Evolutionary conservation across 2,329 filamentous ascomycete genomes (phyloP), one percentile per base, ranked within the genome.

Genomic region (Claviceps sp.): DNA sequence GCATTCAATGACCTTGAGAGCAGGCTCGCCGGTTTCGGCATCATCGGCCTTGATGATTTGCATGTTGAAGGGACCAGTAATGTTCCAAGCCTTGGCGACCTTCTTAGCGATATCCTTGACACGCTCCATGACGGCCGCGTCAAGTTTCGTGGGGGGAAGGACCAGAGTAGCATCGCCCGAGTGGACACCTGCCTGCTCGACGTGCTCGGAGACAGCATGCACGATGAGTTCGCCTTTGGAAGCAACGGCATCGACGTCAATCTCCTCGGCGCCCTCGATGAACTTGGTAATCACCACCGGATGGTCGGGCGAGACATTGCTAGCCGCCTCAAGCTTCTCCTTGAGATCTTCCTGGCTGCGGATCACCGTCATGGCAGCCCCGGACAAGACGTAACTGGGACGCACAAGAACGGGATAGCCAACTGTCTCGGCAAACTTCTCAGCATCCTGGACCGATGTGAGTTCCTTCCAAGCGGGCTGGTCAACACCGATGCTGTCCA

Each of bases 11-110:
- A 97, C 91, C 77, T 96, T 96, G 58, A 97, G 80, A 29, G 79
- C 76, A 37, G 86, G 80, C 63, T 85, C 79, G 52, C 83, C 84
- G 53, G 86, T 86, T 53, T 87, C 82, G 36, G 85, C 80, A 62
- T 85, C 75, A 13, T 87, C 77, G 38, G 86, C 88, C 75, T 95
- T 95, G 79, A 98, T 97, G 71, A 98, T 95, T 67, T 98, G 93
- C 91, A 98, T 97, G 79, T 98, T 98, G 82, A 97, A 98, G 53
- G 93, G 93, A 51, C 93, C 93, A 20, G 89, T 97, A 68, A 97
- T 97, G 64, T 79, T 89, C 88, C 91, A 96, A 47, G 93, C 93
- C 71, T 93, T 86, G 58, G 93, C 93, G 50, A 98, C 90, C 79
- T 95, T 97, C 69, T 90, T 71, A 16, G 93, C 91, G 61, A 98